Evolutionary conservation across 345 rosid species (phyloP), one percentile per base, ranked within the genome.

Genomic region (Citrus hindsii): DNA sequence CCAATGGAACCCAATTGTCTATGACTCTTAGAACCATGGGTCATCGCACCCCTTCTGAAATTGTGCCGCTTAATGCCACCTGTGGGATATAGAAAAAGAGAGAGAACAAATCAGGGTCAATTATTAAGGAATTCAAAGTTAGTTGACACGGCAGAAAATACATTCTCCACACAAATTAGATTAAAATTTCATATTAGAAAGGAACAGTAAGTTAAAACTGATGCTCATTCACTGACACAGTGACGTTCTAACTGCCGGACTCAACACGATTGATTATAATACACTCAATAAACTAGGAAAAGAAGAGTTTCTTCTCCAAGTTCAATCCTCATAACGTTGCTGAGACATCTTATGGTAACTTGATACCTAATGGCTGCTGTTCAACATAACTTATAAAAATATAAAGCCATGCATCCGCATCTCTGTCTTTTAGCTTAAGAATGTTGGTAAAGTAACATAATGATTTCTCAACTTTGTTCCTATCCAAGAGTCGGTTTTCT

Each of bases 11-110:
- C 98, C 84, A 95, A 76, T 33, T 89, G 89, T 40, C 99, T 87
- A 67, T 93, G 98, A 86, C 97, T 93, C 87, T 93, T 93, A 12
- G 98, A 95, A 13, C 98, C 96, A 38, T 93, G 99, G 33, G 90
- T 82, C 99, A 93, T 95, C 70, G 69, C 90, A 51, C 98, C 97
- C 76, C 99, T 89, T 74, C 83, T 92, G 67, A 93, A 93, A 53
- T 92, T 56, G 70, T 92, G 93, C 65, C 97, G 86, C 89, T 95
- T 93, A n/a, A 95, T 95, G 68, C 99, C 98, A 85, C 99, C 94
- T 90, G 82, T 55, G 10, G 18, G 21, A 61, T 61, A 78, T 35
- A 4, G 37, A 55, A 48, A 14, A 63, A 65, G 30, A 18, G 22
- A 64, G 7, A 27, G 48, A 28, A 37, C 14, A 28, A 63, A 75